These are phyloP conservation scores for Wallacemonas sp. DNA, from an alignment of 208 protist species.

Conservation along the genomic window DNA sequence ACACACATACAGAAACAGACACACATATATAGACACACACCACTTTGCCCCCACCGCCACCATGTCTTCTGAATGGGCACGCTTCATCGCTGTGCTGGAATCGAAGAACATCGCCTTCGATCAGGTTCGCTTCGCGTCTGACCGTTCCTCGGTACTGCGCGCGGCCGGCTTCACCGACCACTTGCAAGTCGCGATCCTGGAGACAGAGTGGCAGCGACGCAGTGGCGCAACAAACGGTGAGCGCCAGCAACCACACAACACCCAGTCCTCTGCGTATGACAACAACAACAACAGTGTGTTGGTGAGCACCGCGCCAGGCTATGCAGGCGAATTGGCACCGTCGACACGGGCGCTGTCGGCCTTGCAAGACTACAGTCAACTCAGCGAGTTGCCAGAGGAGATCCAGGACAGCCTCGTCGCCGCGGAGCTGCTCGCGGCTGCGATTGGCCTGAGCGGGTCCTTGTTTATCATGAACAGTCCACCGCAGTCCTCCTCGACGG, in stretches of 20 bases:
- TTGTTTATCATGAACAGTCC: too few species aligned
- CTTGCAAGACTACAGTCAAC: slow-evolving; percentile 35
- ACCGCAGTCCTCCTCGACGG: too few species aligned
- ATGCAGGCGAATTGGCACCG: too few species aligned
- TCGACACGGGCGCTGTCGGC: background rate
- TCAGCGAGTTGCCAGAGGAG: slow-evolving; percentile 71
- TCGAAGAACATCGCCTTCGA: slow-evolving; percentile 68
- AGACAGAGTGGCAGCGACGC: slow-evolving; percentile 82
- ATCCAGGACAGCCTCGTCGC: slow-evolving; percentile 77
- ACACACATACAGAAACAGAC: background rate
- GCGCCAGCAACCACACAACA: too few species aligned
- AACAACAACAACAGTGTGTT: too few species aligned
- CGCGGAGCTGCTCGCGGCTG: slow-evolving; percentile 62
- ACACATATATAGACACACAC: background rate
- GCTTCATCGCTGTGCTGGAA: slow-evolving; percentile 70
- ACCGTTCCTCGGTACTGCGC: slow-evolving; percentile 63
- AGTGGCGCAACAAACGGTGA: too few species aligned
- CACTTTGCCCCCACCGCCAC: background rate
- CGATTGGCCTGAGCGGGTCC: slow-evolving; percentile 60
- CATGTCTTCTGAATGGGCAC: slow-evolving; percentile 48
- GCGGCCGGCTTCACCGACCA: slow-evolving; percentile 77
- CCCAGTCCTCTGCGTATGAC: too few species aligned
- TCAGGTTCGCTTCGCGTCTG: slow-evolving; percentile 68
- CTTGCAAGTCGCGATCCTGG: slow-evolving; percentile 74
- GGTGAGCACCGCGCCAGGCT: too few species aligned